These are phyloP conservation scores for Endothia cerciana DNA, from an alignment of 2,329 filamentous ascomycete species.

Conservation along the genomic window DNA sequence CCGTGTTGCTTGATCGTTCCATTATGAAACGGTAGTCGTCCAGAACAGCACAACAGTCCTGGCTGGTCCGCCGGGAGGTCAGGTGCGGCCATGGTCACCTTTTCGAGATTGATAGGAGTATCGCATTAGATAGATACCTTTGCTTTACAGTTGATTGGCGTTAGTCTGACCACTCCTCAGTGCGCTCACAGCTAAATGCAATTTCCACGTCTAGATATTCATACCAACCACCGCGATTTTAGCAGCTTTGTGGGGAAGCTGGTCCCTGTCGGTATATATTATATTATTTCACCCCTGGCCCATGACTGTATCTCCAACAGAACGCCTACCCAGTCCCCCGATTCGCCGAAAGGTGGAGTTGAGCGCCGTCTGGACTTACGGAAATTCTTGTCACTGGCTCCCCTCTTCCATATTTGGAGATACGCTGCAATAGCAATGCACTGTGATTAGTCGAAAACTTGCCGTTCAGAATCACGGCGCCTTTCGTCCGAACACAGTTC, in stretches of 20 bases:
- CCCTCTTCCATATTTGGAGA: slow-evolving; percentile 11
- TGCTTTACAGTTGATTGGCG: too few relatives aligned
- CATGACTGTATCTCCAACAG: slow-evolving; percentile 7
- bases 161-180: too few relatives aligned
- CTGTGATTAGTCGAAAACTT: neutral
- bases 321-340: neutral
- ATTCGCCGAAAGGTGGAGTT: neutral
- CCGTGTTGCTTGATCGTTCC: too few relatives aligned
- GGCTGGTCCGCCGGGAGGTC: too few relatives aligned
- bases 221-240: neutral
- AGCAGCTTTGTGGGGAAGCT: slow-evolving; percentile 7
- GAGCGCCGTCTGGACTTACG: neutral
- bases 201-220: too few relatives aligned
- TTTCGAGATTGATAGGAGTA: too few relatives aligned
- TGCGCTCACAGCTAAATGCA: too few relatives aligned
- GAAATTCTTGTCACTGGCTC: neutral
- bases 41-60: too few relatives aligned
- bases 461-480: neutral
- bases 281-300: neutral
- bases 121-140: too few relatives aligned
- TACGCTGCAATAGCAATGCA: neutral
- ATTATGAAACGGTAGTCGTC: too few relatives aligned
- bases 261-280: slow-evolving; percentile 3
- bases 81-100: too few relatives aligned
- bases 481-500: neutral